phyloP scores from a whole-genome alignment of 371 early-diverging fungal species.

The Smittium culicis region DNA sequence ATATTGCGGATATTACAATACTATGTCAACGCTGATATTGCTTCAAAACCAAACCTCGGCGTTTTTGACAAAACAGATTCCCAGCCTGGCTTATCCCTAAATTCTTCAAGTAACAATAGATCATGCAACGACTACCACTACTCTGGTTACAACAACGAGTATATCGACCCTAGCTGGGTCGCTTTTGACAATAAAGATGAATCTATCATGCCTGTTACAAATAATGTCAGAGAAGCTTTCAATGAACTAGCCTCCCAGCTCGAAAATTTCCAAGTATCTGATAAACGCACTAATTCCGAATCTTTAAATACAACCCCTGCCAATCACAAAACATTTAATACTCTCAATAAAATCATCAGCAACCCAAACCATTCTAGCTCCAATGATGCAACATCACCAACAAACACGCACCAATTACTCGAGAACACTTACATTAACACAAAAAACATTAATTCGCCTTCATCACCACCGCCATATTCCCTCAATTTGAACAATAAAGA shows the following conservation, averaged over 20 bases:
- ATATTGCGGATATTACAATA: slow-evolving; percentile 4
- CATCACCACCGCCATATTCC: too few species aligned
- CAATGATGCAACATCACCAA: too few species aligned
- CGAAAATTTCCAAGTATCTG: background rate
- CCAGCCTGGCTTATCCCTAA: background rate
- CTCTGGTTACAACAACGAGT: background rate
- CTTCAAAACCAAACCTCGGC: background rate
- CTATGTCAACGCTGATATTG: background rate
- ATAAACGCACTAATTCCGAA: too few species aligned
- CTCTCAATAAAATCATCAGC: too few species aligned
- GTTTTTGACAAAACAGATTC: background rate
- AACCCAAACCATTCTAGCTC: too few species aligned
- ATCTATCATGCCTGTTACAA: background rate
- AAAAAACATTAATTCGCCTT: too few species aligned
- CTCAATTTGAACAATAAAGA: too few species aligned
- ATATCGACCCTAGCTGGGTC: background rate
- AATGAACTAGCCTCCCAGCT: background rate
- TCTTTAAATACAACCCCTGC: too few species aligned
- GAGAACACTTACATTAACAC: too few species aligned
- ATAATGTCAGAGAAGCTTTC: background rate
- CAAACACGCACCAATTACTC: too few species aligned
- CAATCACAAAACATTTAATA: too few species aligned
- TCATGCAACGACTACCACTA: background rate
- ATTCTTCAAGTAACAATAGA: background rate
- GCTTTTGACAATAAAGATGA: slow-evolving; percentile 5